phyloP scores from a whole-genome alignment of 2,329 filamentous ascomycete species.

The Hortaea werneckii region DNA sequence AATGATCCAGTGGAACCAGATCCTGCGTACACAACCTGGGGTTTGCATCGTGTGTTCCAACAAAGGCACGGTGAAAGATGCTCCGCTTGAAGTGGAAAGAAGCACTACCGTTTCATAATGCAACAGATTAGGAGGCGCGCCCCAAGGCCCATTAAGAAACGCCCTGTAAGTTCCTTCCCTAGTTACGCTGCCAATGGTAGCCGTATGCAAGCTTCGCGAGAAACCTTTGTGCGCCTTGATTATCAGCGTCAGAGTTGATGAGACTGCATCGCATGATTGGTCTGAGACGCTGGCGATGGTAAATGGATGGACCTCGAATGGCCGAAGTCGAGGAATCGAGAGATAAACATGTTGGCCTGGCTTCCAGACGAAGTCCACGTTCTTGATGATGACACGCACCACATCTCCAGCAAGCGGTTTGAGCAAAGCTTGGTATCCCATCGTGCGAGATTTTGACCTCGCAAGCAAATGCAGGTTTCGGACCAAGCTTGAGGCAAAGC shows the following conservation, averaged over 20 bases:
- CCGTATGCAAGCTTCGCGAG: slow-evolving; percentile 15
- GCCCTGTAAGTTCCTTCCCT: slow-evolving; percentile 8
- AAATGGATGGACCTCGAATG: slow-evolving; percentile 55
- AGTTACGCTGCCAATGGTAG: slow-evolving; percentile 8
- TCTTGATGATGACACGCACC: slow-evolving; percentile 46
- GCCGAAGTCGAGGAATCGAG: slow-evolving; percentile 43
- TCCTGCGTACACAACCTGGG: slow-evolving; percentile 14
- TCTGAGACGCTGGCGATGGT: slow-evolving; percentile 42
- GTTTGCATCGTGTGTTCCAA: slow-evolving; percentile 45
- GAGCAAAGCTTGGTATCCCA: slow-evolving; percentile 16
- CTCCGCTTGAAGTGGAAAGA: slow-evolving; percentile 50
- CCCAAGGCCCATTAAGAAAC: slow-evolving; percentile 22
- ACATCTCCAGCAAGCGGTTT: slow-evolving; percentile 43
- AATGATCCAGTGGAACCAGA: slow-evolving; percentile 22
- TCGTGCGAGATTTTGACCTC: slow-evolving; percentile 1
- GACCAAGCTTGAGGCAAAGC: slow-evolving; percentile 16
- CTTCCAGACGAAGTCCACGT: slow-evolving; percentile 48
- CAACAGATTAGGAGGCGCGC: slow-evolving; percentile 29
- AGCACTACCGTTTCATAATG: slow-evolving; percentile 54
- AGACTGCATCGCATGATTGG: slow-evolving; percentile 19
- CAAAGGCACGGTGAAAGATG: slow-evolving; percentile 47
- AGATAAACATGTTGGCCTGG: slow-evolving; percentile 56
- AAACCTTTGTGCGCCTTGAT: slow-evolving; percentile 23
- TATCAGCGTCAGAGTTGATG: slow-evolving; percentile 11
- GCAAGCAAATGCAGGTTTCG: slow-evolving; percentile 18